Evolutionary conservation across 306 rosid species (phyloP).

Genomic region (Sicyos edulis): DNA sequence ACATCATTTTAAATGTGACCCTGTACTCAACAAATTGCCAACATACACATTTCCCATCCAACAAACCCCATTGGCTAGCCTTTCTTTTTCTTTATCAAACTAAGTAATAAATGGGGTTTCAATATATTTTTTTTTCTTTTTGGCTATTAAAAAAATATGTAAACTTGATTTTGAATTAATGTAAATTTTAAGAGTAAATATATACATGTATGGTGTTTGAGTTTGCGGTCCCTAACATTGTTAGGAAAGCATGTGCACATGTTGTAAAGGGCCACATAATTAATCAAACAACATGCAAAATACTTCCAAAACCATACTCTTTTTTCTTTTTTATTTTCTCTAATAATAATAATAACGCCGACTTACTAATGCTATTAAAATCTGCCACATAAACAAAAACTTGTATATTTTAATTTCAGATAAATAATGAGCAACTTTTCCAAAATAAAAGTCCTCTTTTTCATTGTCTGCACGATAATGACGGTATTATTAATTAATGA

Average conservation of each 20-base stretch:
- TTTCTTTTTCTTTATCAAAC: background rate
- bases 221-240: slow-evolving; percentile 24
- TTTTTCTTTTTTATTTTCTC: background rate
- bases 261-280: slow-evolving; percentile 23
- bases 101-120: background rate
- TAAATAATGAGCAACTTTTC: background rate
- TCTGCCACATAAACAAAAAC: background rate
- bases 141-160: background rate
- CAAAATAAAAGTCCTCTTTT: background rate
- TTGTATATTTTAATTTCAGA: background rate
- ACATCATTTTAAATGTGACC: background rate
- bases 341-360: background rate
- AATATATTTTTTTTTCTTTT: background rate
- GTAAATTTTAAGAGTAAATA: background rate
- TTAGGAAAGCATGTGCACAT: slow-evolving; percentile 37
- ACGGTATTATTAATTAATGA: background rate
- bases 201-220: background rate
- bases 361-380: background rate
- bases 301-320: background rate
- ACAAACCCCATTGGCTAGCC: background rate
- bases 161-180: background rate
- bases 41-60: slow-evolving; percentile 26
- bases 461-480: background rate
- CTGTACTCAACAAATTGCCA: slow-evolving; percentile 20
- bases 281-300: slow-evolving; percentile 21